phyloP scores from a whole-genome alignment of 2,329 filamentous ascomycete species.

The Fusarium pseudoanthophilum region DNA sequence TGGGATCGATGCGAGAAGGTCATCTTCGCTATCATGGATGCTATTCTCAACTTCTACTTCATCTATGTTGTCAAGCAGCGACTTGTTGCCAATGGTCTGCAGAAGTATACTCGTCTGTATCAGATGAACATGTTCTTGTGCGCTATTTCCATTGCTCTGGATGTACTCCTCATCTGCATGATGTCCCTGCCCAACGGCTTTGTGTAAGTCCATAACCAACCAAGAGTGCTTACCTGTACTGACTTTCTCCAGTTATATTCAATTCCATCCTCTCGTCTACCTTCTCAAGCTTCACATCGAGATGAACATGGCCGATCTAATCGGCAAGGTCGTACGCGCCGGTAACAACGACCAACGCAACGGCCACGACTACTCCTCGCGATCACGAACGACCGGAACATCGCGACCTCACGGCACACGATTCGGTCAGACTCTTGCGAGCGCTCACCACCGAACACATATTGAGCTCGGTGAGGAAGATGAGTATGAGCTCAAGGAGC shows the following conservation, averaged over 20 bases:
- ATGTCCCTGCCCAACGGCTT: constrained; percentile 46
- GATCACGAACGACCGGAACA: constrained; percentile 25
- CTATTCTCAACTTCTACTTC: constrained; percentile 60
- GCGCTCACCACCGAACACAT: constrained; percentile 37
- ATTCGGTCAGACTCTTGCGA: constrained; percentile 31
- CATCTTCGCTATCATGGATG: constrained; percentile 60
- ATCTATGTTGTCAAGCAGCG: constrained; percentile 55
- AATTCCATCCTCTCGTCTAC: constrained; percentile 45
- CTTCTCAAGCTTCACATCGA: constrained; percentile 46
- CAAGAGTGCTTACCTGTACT: neutral
- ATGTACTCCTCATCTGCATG: constrained; percentile 44
- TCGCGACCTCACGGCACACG: constrained; percentile 26
- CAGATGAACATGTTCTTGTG: constrained; percentile 48
- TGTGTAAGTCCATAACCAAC: constrained; percentile 25
- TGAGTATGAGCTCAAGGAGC: constrained; percentile 37
- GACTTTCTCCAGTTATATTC: constrained; percentile 31
- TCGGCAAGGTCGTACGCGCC: constrained; percentile 44
- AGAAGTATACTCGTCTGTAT: constrained; percentile 61
- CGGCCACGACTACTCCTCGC: constrained; percentile 34
- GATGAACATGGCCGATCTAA: constrained; percentile 47
- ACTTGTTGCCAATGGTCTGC: constrained; percentile 59
- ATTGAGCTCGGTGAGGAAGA: constrained; percentile 46
- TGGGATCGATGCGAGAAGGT: constrained; percentile 64
- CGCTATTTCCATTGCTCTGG: constrained; percentile 45
- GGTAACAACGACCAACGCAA: constrained; percentile 32